phyloP scores from a whole-genome alignment of 352 stramenopile species.

The Pythium rhizo-oryzae region DNA sequence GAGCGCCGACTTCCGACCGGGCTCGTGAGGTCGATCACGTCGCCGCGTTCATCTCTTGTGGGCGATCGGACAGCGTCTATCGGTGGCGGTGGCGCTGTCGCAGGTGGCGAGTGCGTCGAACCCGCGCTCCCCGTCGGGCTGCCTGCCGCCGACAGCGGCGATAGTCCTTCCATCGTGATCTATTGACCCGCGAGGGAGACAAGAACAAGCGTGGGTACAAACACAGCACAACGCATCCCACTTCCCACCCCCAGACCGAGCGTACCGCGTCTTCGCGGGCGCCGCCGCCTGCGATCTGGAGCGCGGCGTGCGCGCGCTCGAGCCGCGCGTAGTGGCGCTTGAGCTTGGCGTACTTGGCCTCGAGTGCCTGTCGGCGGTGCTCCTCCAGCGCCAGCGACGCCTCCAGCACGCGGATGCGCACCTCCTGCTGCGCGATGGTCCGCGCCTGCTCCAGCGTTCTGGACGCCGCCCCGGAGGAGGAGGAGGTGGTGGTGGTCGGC shows the following conservation, averaged over 20 bases:
- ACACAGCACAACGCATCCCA: neutral
- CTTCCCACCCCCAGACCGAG: neutral
- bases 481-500: neutral
- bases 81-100: neutral
- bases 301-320: constrained; percentile 49
- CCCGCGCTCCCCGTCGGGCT: neutral
- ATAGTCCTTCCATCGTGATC: constrained; percentile 1
- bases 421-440: constrained; percentile 13
- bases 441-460: constrained; percentile 9
- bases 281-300: constrained; percentile 26
- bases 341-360: constrained; percentile 73
- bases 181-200: neutral
- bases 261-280: no score
- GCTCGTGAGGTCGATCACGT: constrained; percentile 70
- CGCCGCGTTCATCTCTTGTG: constrained; percentile 13
- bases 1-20: constrained; percentile 24
- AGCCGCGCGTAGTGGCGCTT: constrained; percentile 70
- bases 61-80: constrained; percentile 25
- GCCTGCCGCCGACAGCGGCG: neutral
- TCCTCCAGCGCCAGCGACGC: constrained; percentile 50
- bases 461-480: neutral
- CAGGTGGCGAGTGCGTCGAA: neutral
- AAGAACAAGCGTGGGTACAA: neutral
- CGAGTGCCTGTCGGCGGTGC: constrained; percentile 48
- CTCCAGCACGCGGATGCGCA: constrained; percentile 45